Base-by-base conservation (phyloP, 2,329 filamentous ascomycete genomes). In the Sporothrix dimorphospora region DNA sequence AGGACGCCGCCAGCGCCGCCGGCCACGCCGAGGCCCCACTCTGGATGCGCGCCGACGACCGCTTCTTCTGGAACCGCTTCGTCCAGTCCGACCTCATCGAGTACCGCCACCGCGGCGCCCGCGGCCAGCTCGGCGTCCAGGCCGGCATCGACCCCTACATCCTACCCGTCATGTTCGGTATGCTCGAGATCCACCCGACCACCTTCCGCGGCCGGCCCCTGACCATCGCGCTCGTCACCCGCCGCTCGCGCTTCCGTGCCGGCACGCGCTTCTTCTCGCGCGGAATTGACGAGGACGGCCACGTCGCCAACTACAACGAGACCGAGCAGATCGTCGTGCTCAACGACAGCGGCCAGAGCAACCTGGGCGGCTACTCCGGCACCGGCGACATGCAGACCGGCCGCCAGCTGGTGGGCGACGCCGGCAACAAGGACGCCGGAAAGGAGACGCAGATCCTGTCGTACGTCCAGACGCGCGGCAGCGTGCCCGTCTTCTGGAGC, bases 281-380 rank as follows among this genome's bases (percentile, higher is more conserved):
- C 75, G 96, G 96, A 69, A 89, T 98, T 63, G 95, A 99, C 79
- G 94, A 97, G 75, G 87, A 96, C 74, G 96, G 96, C 30, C 90
- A 98, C 80, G 96, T 96, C n/a, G 94, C 96, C 76, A 99, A 99
- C 81, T 99, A 95, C 86, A 99, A 99, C 79, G 96, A 99, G 85
- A 98, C 96, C 0, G 96, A 99, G 80, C 96, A 99, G 80, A 86
- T 96, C 45, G 87, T 97, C 73, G 89, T 99, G 49, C 82, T 98
- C 76, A 98, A 98, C 78, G 96, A 98, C 81, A 87, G 84, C 71
- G 86, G 87, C 3, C 86, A 87, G 3, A 89, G 89, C 72, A 91
- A 92, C 0, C 83, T 96, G 57, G 90, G 92, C 53, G 94, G 94
- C 7, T 97, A 93, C 81, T 91, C 91, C 67, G 92, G 93, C 70